A percentile compares a stretch with the other conserved stretches of the same genome.
Evolutionary conservation across 225 moss, liverwort and hornwort genomes (phyloP).

Genomic region (Marchantia paleacea): DNA sequence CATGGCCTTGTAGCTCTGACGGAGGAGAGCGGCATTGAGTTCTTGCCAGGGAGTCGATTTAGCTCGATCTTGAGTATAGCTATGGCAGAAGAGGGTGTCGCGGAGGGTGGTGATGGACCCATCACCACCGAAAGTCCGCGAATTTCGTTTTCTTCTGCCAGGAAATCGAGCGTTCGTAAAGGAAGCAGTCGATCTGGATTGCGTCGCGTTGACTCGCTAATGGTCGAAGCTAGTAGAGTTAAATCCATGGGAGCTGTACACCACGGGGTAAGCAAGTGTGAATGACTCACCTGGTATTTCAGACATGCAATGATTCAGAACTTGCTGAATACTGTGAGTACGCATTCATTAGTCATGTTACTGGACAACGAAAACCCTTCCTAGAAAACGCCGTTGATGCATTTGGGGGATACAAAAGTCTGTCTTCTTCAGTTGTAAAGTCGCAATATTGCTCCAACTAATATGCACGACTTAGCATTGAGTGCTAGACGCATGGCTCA

Average conservation of each 20-base stretch:
- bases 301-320: not conserved
- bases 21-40: too few species aligned
- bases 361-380: not conserved
- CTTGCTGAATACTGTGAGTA: not conserved
- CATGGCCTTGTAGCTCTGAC: too few species aligned
- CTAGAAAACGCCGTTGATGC: not conserved
- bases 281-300: not conserved
- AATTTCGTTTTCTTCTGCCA: not conserved
- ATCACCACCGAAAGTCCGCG: not conserved
- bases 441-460: too few species aligned
- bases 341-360: not conserved
- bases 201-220: conserved; percentile 39
- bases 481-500: too few species aligned
- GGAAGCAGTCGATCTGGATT: conserved; percentile 37
- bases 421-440: too few species aligned
- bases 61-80: not conserved
- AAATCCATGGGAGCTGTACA: conserved; percentile 21
- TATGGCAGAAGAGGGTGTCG: conserved; percentile 9
- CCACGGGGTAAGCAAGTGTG: conserved; percentile 30
- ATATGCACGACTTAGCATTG: too few species aligned
- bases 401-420: not conserved
- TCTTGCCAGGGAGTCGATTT: too few species aligned
- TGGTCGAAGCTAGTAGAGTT: conserved; percentile 32
- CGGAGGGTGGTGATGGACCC: not conserved
- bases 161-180: conserved; percentile 14